Evolutionary conservation across 2,329 filamentous ascomycete species (phyloP).

Genomic region (Alternaria sp.): DNA sequence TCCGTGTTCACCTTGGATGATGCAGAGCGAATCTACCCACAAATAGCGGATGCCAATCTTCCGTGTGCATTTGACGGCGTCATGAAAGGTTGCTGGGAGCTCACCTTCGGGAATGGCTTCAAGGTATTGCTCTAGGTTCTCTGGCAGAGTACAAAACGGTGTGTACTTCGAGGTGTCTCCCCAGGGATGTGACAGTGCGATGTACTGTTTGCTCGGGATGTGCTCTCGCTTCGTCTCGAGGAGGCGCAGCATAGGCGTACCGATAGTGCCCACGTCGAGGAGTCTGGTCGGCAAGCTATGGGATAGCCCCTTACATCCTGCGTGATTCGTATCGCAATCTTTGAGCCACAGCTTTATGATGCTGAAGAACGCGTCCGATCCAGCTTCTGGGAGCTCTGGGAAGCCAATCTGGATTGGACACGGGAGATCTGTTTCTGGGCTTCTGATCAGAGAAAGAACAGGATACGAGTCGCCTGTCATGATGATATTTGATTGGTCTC

Average conservation of each 20-base stretch:
- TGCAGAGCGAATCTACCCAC: constrained; percentile 35
- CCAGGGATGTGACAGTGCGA: constrained; percentile 25
- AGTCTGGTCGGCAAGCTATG: constrained; percentile 14
- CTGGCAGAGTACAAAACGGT: not conserved
- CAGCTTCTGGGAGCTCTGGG: constrained; percentile 6
- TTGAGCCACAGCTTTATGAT: constrained; percentile 1
- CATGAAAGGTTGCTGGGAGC: constrained; percentile 18
- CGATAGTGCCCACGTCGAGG: constrained; percentile 12
- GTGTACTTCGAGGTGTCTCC: constrained; percentile 8
- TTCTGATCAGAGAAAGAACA: constrained; percentile 12
- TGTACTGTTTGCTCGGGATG: constrained; percentile 3
- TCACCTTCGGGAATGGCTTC: constrained; percentile 5
- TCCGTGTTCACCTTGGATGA: constrained; percentile 23
- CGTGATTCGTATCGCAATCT: not conserved
- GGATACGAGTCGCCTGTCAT: constrained; percentile 5
- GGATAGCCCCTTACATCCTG: not conserved
- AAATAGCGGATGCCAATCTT: constrained; percentile 23
- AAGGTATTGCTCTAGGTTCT: not conserved
- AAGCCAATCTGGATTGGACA: constrained; percentile 19
- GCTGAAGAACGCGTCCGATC: constrained; percentile 1
- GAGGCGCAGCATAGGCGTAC: not conserved
- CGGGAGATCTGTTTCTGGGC: not conserved
- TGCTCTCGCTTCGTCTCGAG: not conserved
- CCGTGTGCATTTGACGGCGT: constrained; percentile 24
- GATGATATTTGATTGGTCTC: constrained; percentile 3